Evolutionary conservation across 768 basidiomycete species (phyloP), one percentile per base, ranked within the genome.

Genomic region (Mycena leptocephala): DNA sequence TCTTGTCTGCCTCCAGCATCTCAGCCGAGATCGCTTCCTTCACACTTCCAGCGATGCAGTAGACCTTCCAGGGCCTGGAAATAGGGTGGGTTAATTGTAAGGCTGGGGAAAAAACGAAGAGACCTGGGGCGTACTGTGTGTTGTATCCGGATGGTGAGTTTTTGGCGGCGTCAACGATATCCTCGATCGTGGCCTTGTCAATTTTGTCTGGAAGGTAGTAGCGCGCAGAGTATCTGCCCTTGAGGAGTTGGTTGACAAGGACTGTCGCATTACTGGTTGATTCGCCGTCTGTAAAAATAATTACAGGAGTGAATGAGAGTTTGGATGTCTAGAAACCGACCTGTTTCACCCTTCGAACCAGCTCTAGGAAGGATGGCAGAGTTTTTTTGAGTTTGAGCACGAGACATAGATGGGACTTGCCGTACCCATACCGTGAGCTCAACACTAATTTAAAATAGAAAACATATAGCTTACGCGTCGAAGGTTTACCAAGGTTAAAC

Each of bases 31-130:
- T 43, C 18, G 64, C 37, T 26, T 77, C 67, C 39, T 72, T 75
- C 22, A 72, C 46, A 18, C 24, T 24, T 10, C 79, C 76, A 18
- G 70, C 16, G 24, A 79, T 16, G 55, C 48, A 55, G 32, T 79
- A 76, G n/a, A 79, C 79, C n/a, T 76, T 79, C 76, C 76, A 79
- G 6, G 79, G 76, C 32, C 79, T 79, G 68, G 11, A 65, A 24
- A 37, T 30, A n/a, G n/a, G n/a, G n/a, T 16, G 39, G 30, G 11
- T 68, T 35, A 26, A 53, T 18, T 22, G 11, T 5, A n/a, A 58
- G 35, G 48, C 53, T 5, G 24, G 55, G 30, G 28, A 56, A 32
- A 18, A 8, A 9, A 51, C 43, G 43, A 51, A n/a, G 26, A 7
- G 9, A 26, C n/a, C 5, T 46, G 30, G 43, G 20, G 46, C 18